Conservation (phyloP, 805 yeast genomes). For the Saitoella complicata region DNA sequence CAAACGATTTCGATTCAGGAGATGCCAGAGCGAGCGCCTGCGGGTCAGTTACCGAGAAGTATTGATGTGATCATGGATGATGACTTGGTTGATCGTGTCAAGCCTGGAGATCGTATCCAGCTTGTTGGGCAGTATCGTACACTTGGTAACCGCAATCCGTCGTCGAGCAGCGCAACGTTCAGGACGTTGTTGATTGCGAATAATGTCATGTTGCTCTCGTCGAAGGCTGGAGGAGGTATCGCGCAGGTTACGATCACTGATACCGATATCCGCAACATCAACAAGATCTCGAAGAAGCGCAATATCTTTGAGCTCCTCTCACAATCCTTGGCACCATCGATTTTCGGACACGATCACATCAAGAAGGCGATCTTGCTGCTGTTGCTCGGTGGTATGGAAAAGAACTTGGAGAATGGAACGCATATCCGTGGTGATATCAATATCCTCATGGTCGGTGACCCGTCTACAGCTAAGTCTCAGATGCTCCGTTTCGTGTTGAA, state of each 20-base stretch:
- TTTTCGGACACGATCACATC: conserved; percentile 81
- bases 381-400: conserved; percentile 88
- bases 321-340: conserved; percentile 85
- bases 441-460: conserved; percentile 93
- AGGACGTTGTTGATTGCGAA: conserved; percentile 73
- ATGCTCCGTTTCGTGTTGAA: conserved; percentile 84
- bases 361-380: conserved; percentile 80
- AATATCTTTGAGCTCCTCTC: conserved; percentile 66
- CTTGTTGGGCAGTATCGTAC: conserved; percentile 88
- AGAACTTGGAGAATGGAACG: conserved; percentile 84
- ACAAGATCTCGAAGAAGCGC: conserved; percentile 51
- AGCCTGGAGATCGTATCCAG: conserved; percentile 94
- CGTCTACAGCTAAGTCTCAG: conserved; percentile 96
- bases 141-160: conserved; percentile 45
- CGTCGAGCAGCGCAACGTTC: conserved; percentile 45
- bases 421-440: conserved; percentile 97
- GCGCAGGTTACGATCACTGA: conserved; percentile 55
- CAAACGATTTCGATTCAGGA: conserved; percentile 89
- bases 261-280: conserved; percentile 71
- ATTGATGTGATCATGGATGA: conserved; percentile 87
- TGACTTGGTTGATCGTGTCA: conserved; percentile 77
- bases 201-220: conserved; percentile 75
- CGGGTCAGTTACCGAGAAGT: conserved; percentile 91
- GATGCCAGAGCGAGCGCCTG: conserved; percentile 95
- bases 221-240: conserved; percentile 70